Evolutionary conservation across 2,329 filamentous ascomycete species (phyloP).

Genomic region (Diaporthe caulivora): DNA sequence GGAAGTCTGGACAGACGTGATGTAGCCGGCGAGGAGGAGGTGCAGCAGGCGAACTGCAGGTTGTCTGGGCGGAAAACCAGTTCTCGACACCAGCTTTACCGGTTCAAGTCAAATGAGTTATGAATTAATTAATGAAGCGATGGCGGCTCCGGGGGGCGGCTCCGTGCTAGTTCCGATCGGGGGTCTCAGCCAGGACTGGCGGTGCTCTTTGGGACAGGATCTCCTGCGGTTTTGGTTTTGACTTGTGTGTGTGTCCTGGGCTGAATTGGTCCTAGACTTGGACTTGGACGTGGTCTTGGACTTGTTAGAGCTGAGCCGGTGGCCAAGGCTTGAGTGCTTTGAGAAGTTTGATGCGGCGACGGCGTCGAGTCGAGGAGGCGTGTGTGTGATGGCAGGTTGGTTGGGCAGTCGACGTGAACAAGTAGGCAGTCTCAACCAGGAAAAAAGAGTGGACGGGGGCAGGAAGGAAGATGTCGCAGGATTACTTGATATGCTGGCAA

Average conservation of each 20-base stretch:
- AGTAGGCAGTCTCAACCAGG: not conserved
- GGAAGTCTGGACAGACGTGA: not conserved
- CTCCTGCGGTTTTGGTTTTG: not conserved
- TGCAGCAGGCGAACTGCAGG: constrained; percentile 21
- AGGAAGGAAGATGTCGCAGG: constrained; percentile 23
- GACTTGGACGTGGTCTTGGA: not conserved
- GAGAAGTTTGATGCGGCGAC: constrained; percentile 15
- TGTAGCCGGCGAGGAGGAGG: constrained; percentile 6
- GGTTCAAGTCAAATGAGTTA: constrained; percentile 22
- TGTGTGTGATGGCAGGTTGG: not conserved
- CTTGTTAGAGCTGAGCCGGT: not conserved
- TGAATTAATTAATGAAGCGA: constrained; percentile 29
- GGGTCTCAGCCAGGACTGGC: constrained; percentile 17
- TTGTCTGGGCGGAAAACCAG: constrained; percentile 26
- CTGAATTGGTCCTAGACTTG: not conserved
- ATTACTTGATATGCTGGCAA: not conserved
- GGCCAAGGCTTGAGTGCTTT: constrained; percentile 22
- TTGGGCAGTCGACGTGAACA: not conserved
- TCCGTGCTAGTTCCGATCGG: constrained; percentile 29
- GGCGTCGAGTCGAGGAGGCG: not conserved
- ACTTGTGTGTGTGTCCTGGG: not conserved
- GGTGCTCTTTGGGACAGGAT: not conserved
- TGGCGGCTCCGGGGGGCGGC: constrained; percentile 26
- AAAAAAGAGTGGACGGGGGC: constrained; percentile 13
- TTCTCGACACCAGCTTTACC: constrained; percentile 24